Conservation (phyloP, 2,329 filamentous ascomycete genomes). For the Cadophora gregata region DNA sequence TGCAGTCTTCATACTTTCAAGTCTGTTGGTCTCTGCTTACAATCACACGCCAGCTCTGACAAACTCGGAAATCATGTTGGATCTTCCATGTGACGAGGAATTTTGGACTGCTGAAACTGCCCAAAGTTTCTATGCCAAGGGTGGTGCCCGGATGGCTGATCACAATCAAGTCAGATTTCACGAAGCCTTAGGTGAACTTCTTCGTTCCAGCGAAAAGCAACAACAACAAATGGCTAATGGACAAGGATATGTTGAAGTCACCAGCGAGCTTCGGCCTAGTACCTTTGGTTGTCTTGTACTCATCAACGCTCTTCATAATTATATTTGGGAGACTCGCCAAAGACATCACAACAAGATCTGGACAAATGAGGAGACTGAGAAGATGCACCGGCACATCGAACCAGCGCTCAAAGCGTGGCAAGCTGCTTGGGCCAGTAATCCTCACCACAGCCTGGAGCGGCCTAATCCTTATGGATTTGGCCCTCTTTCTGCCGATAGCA, state of each 20-base stretch:
- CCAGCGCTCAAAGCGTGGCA: conserved; percentile 95
- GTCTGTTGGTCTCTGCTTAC: conserved; percentile 88
- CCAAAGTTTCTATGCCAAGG: conserved; percentile 79
- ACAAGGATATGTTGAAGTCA: conserved; percentile 54
- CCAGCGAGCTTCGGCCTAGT: conserved; percentile 77
- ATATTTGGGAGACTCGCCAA: conserved; percentile 97
- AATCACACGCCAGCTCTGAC: conserved; percentile 90
- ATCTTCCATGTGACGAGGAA: conserved; percentile 92
- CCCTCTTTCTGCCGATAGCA: conserved; percentile 86
- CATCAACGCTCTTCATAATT: conserved; percentile 95
- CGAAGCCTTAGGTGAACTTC: conserved; percentile 77
- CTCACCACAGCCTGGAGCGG: conserved; percentile 81
- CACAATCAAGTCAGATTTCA: conserved; percentile 80
- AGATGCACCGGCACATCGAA: conserved; percentile 95
- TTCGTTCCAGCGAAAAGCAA: conserved; percentile 74
- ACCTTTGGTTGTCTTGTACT: conserved; percentile 90
- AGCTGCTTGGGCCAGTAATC: conserved; percentile 86
- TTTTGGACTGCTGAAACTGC: conserved; percentile 84
- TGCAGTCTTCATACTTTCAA: conserved; percentile 89
- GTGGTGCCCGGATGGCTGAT: conserved; percentile 72
- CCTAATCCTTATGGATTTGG: conserved; percentile 84
- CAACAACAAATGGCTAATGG: conserved; percentile 61
- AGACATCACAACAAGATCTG: conserved; percentile 86
- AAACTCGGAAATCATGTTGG: conserved; percentile 89
- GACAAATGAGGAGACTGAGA: conserved; percentile 91